Evolutionary conservation across 345 rosid genomes (phyloP).

Genomic region (Noccaea bulbosa): DNA sequence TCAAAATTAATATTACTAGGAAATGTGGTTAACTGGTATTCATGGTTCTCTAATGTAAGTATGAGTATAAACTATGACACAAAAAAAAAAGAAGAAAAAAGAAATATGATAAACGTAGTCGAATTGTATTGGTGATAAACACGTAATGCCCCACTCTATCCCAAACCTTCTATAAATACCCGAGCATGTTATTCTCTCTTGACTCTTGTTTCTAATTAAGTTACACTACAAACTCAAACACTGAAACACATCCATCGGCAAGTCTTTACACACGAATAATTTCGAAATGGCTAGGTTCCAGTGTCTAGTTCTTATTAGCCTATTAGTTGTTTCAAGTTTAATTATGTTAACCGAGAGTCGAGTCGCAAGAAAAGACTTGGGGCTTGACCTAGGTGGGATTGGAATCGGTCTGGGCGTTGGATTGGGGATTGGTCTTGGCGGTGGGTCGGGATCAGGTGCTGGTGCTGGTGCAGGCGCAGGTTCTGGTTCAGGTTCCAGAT

Average conservation of each 20-base stretch:
- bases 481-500: slow-evolving; percentile 49
- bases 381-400: slow-evolving; percentile 44
- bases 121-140: slow-evolving; percentile 28
- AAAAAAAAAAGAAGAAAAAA: neutral
- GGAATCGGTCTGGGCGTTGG: slow-evolving; percentile 49
- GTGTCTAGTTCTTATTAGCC: slow-evolving; percentile 32
- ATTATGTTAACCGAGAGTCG: slow-evolving; percentile 44
- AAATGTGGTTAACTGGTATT: slow-evolving; percentile 4
- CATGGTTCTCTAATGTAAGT: slow-evolving; percentile 1
- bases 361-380: slow-evolving; percentile 49
- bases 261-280: slow-evolving; percentile 11
- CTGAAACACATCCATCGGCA: neutral
- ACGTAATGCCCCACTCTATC: slow-evolving; percentile 34
- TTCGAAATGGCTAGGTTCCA: slow-evolving; percentile 37
- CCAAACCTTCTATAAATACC: slow-evolving; percentile 40
- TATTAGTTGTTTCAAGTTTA: slow-evolving; percentile 36
- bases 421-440: slow-evolving; percentile 53
- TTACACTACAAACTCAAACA: slow-evolving; percentile 7
- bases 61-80: slow-evolving; percentile 12
- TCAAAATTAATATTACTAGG: neutral
- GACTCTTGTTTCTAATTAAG: slow-evolving; percentile 16
- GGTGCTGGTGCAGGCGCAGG: slow-evolving; percentile 51
- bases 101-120: slow-evolving; percentile 11
- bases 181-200: slow-evolving; percentile 18
- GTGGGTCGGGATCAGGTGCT: slow-evolving; percentile 47